A percentile compares a stretch with the other conserved stretches of the same genome.
Conservation (phyloP, 164 flowering plant species). For the Cinnamomum micranthum region DNA sequence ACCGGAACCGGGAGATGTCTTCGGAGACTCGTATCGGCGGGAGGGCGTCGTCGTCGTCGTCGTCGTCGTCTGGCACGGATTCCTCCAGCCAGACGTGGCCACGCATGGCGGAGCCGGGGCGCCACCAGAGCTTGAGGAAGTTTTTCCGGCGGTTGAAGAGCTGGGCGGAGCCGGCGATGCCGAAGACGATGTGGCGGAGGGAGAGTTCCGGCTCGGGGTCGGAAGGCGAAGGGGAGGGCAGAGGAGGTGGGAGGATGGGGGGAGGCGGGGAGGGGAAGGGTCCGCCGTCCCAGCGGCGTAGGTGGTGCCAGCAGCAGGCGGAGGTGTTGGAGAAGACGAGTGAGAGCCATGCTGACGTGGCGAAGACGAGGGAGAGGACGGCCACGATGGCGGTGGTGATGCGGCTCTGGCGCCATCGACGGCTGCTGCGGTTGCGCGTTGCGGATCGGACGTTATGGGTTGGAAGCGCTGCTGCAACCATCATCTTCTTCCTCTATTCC, state of each 20-base stretch:
- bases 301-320: slow-evolving; percentile 30
- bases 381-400: slow-evolving; percentile 33
- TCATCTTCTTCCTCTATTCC: not conserved
- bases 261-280: slow-evolving; percentile 13
- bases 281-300: slow-evolving; percentile 30
- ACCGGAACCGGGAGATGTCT: slow-evolving; percentile 56
- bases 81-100: slow-evolving; percentile 73
- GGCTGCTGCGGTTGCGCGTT: slow-evolving; percentile 13
- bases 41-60: slow-evolving; percentile 26
- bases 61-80: slow-evolving; percentile 12
- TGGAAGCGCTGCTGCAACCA: not conserved
- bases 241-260: slow-evolving; percentile 24
- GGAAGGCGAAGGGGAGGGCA: slow-evolving; percentile 13
- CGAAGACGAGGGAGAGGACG: slow-evolving; percentile 35
- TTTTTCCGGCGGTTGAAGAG: slow-evolving; percentile 55
- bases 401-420: slow-evolving; percentile 37
- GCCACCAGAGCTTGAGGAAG: slow-evolving; percentile 63
- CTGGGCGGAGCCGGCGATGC: slow-evolving; percentile 58
- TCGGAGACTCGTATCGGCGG: slow-evolving; percentile 52
- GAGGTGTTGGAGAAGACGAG: slow-evolving; percentile 48
- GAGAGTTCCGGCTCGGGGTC: slow-evolving; percentile 19
- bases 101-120: slow-evolving; percentile 38
- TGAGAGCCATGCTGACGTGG: slow-evolving; percentile 53
- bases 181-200: slow-evolving; percentile 48
- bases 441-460: not conserved